These are phyloP conservation scores for Anastatica hierochuntica DNA, from an alignment of 345 rosid species.

Conservation along the genomic window DNA sequence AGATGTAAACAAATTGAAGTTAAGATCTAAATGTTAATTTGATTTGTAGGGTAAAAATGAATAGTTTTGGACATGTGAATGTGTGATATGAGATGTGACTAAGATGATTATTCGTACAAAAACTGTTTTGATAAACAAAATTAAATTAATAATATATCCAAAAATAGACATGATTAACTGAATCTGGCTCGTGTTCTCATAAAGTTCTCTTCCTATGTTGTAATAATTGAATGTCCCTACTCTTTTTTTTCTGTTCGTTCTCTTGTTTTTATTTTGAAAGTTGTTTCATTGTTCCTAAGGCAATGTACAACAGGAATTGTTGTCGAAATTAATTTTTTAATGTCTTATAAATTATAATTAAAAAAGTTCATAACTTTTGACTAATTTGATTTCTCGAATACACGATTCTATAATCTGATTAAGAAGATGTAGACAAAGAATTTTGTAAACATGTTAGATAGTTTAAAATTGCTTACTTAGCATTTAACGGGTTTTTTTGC, in stretches of 20 bases:
- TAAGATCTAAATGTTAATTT: no score
- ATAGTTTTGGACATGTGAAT: conserved; percentile 28
- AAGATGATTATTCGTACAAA: conserved; percentile 20
- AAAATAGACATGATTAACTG: conserved; percentile 21
- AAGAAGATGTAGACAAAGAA: neutral
- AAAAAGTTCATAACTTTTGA: neutral
- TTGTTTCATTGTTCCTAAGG: neutral
- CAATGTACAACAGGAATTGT: conserved; percentile 3
- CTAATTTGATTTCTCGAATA: neutral
- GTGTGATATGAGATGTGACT: conserved; percentile 24
- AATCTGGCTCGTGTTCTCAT: conserved; percentile 29
- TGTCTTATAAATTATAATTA: neutral
- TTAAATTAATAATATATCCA: conserved; percentile 6
- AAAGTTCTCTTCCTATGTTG: conserved; percentile 14
- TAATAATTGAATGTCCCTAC: conserved; percentile 23
- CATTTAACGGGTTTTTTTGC: no score
- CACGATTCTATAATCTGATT: neutral
- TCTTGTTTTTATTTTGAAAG: conserved; percentile 4
- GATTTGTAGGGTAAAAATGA: conserved; percentile 10
- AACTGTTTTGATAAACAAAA: neutral
- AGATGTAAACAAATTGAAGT: neutral
- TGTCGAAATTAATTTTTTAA: conserved; percentile 4
- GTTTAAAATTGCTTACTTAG: no score
- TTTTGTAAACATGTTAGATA: no score
- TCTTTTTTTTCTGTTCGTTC: neutral